Base-by-base conservation (phyloP, 1,284 basidiomycete genomes). In the Ustilago nuda region DNA sequence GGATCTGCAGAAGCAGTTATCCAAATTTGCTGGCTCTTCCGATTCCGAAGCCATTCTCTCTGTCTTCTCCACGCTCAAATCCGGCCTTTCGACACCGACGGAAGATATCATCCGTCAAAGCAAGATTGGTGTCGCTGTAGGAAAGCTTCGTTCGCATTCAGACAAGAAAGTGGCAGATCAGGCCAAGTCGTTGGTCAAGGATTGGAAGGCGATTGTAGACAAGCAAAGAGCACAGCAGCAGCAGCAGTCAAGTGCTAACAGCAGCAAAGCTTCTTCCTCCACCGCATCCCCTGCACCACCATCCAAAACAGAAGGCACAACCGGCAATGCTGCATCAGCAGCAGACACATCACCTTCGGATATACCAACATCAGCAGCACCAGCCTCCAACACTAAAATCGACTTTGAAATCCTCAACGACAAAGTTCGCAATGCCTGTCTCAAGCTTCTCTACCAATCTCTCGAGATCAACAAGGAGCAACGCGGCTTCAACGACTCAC, bases 371-470 rank as follows among this genome's bases (percentile, higher is more conserved):
- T 55, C 59, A 45, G 39, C 61, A 17, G 64, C 60, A 58, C 56
- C 62, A 48, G 57, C 67, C 19, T 58, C 77, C 1, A 60, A 52
- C 17, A 73, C 67, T 35, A 78, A 80, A 39, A 76, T 84, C 52
- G 80, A 84, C 61, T 85, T 83, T 66, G 80, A 83, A 56, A 74
- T 79, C 12, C 53, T 87, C 87, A 48, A 90, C 58, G 76, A 85
- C 80, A 89, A 88, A 81, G 93, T 91, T 0, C 89, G 96, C 58
- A 93, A 97, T 86, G 94, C 92, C 82, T 98, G 95, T 84, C 89
- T 92, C 19, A 92, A 94, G 84, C 90, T 98, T 83, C 89, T 98
- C 19, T 98, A 98, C 84, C 93, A 98, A 84, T 92, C 94, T 15
- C 89, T 99, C 45, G 93, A 84, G 58, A 67, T 80, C 33, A 77